Evolutionary conservation across 2,329 filamentous ascomycete genomes (phyloP).

Genomic region (Paracamarosporium sp.): DNA sequence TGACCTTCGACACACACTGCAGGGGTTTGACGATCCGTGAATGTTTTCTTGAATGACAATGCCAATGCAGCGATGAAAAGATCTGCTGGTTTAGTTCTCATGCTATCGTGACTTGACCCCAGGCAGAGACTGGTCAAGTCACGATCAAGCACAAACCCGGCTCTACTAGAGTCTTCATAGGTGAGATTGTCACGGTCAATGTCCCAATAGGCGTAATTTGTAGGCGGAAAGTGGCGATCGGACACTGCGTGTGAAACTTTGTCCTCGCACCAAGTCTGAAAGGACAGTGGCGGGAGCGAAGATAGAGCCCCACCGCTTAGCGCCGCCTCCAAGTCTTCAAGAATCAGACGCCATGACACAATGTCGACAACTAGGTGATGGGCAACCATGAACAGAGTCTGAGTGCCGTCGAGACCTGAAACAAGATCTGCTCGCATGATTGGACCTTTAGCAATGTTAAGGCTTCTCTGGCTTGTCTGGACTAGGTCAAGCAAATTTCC

Average conservation of each 20-base stretch:
- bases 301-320: conserved; percentile 27
- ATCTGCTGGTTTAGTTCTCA: conserved; percentile 45
- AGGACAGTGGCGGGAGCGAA: conserved; percentile 37
- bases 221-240: too few species aligned
- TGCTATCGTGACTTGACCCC: conserved; percentile 33
- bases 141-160: conserved; percentile 35
- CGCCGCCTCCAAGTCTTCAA: conserved; percentile 44
- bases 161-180: conserved; percentile 37
- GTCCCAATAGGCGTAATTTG: conserved; percentile 41
- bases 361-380: conserved; percentile 47
- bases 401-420: conserved; percentile 38
- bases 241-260: neutral
- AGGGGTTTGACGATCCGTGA: conserved; percentile 49
- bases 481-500: too few species aligned
- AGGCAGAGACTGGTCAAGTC: conserved; percentile 39
- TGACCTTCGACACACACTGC: conserved; percentile 58
- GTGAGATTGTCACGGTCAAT: conserved; percentile 39
- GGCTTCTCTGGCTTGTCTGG: conserved; percentile 34
- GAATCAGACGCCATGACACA: conserved; percentile 48
- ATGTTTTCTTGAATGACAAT: conserved; percentile 53
- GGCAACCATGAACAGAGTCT: conserved; percentile 42
- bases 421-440: conserved; percentile 53
- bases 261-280: conserved; percentile 41
- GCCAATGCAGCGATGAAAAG: conserved; percentile 42
- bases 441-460: conserved; percentile 44